phyloP scores from a whole-genome alignment of 768 basidiomycete genomes.

The Xerocomus brunneocitrinus region DNA sequence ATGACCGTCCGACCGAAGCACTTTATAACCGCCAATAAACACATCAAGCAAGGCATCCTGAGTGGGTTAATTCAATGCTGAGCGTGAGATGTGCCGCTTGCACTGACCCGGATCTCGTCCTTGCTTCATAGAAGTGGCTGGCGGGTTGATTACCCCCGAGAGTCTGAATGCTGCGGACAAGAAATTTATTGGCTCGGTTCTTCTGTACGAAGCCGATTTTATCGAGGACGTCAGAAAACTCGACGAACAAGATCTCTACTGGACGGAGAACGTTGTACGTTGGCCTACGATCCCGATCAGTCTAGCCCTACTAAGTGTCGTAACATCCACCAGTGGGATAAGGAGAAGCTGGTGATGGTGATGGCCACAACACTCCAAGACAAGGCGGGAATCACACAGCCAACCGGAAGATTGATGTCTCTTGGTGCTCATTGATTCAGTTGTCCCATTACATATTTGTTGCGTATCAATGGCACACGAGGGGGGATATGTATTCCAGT shows the following conservation, averaged over 20 bases:
- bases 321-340: constrained; percentile 46
- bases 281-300: background rate
- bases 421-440: background rate
- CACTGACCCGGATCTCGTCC: constrained; percentile 1
- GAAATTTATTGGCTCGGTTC: constrained; percentile 58
- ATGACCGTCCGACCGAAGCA: constrained; percentile 53
- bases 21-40: constrained; percentile 40
- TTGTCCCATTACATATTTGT: background rate
- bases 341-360: constrained; percentile 43
- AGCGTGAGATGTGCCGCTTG: constrained; percentile 8
- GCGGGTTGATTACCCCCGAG: constrained; percentile 56
- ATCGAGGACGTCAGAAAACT: constrained; percentile 42
- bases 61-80: constrained; percentile 35
- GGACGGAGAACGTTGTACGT: constrained; percentile 40
- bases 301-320: background rate
- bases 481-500: background rate
- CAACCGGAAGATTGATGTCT: constrained; percentile 5
- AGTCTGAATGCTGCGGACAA: constrained; percentile 45
- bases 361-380: constrained; percentile 35
- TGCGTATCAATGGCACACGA: background rate
- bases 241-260: constrained; percentile 43
- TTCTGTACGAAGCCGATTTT: constrained; percentile 51
- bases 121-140: constrained; percentile 42
- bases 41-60: constrained; percentile 42
- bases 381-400: constrained; percentile 7